phyloP scores from a whole-genome alignment of 768 basidiomycete genomes.

The Serendipita sp. region DNA sequence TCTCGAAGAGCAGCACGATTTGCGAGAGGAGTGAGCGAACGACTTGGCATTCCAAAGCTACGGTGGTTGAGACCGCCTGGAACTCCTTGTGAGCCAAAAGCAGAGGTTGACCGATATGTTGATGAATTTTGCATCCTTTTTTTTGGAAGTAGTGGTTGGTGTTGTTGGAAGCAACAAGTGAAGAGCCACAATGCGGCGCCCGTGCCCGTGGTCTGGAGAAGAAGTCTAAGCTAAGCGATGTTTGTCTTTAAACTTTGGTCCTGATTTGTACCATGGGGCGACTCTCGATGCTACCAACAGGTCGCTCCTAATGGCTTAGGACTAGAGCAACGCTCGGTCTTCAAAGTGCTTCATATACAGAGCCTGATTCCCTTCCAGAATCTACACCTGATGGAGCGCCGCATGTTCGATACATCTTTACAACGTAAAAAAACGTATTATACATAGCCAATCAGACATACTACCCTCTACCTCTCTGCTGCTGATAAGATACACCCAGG shows the following conservation, averaged over 20 bases:
- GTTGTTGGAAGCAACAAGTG: no score
- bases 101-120: neutral
- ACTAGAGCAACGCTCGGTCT: neutral
- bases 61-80: neutral
- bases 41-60: neutral
- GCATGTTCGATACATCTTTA: no score
- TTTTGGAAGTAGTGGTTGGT: no score
- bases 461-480: no score
- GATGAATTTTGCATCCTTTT: neutral
- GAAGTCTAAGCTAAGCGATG: neutral
- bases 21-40: neutral
- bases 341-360: neutral
- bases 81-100: neutral
- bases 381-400: neutral
- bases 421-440: no score
- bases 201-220: neutral
- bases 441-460: no score
- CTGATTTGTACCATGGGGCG: neutral
- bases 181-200: no score
- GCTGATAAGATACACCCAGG: no score
- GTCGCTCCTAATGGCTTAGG: neutral
- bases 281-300: neutral
- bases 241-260: neutral
- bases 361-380: neutral
- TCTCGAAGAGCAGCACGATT: neutral